These are phyloP conservation scores for Ceratobasidium sp. DNA, from an alignment of 1,284 basidiomycete genomes.

Conservation along the genomic window DNA sequence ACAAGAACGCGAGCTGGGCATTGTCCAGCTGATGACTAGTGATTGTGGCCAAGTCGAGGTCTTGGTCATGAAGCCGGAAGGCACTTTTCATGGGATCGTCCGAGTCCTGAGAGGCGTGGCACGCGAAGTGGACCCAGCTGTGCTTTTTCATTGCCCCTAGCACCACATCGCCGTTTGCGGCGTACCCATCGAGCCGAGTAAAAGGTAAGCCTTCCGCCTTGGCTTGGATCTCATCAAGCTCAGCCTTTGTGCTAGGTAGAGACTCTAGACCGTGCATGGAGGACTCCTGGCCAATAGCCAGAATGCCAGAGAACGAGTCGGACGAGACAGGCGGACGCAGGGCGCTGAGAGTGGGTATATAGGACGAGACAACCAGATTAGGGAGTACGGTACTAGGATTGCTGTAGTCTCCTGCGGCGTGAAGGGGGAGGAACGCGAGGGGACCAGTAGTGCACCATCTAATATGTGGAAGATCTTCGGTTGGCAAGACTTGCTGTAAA, in stretches of 20 bases:
- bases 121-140: slow-evolving; percentile 5
- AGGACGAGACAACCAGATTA: slow-evolving; percentile 49
- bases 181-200: neutral
- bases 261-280: neutral
- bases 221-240: neutral
- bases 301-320: neutral
- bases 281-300: slow-evolving; percentile 4
- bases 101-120: no score
- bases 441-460: slow-evolving; percentile 54
- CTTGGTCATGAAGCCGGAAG: no score
- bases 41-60: no score
- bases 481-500: neutral
- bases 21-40: no score
- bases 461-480: slow-evolving; percentile 45
- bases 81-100: no score
- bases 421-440: slow-evolving; percentile 52
- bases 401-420: slow-evolving; percentile 51
- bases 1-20: neutral
- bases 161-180: neutral
- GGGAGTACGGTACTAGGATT: slow-evolving; percentile 27
- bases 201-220: neutral
- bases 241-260: neutral
- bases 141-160: neutral
- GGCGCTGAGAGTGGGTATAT: slow-evolving; percentile 48
- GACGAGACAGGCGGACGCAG: neutral